Evolutionary conservation across 495 filamentous ascomycete species (phyloP), one percentile per base, ranked within the genome.

Genomic region (Aspergillus kassunensis): DNA sequence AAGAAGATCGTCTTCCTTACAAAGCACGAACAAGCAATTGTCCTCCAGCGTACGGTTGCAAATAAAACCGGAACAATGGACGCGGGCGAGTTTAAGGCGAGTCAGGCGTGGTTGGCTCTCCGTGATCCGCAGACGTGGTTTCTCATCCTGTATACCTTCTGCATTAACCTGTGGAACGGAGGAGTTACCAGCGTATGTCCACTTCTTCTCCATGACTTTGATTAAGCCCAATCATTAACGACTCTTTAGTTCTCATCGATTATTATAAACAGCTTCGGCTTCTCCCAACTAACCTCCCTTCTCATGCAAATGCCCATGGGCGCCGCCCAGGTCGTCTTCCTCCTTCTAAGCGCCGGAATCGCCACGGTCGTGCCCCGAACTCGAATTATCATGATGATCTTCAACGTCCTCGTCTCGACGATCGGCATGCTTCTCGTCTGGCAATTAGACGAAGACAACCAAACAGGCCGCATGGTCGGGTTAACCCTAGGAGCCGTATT

Each of bases 51-150:
- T 2, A 49, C 21, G 1, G 2, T 37, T 5, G 21, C 23, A 4
- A 40, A n/a, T 11, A 37, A 29, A 40, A 16, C 34, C 12, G 42
- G 42, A 3, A 40, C 10, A n/a, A 49, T 29, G 1, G 34, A 49
- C 2, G 23, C 0, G 2, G 36, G 25, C 2, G 21, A 19, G 4
- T 49, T 49, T 15, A 40, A 29, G 21, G 2, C 10, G 21, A 13
- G 15, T 12, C 46, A 49, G 24, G 34, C 21, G 10, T 49, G 46
- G 46, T 18, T 18, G 1, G 46, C 46, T 9, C 12, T 49, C n/a
- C 46, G 46, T 7, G 46, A 49, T 40, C 46, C 46, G 4, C 46
- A 49, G 46, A 39, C 46, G 5, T 49, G 46, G 46, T 30, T 39
- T 19, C 34, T 49, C n/a, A 7, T 25, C 21, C 24, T 44, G 24